Base-by-base conservation (phyloP, 139 green algal genomes). In the Tetratostichococcus sp. region DNA sequence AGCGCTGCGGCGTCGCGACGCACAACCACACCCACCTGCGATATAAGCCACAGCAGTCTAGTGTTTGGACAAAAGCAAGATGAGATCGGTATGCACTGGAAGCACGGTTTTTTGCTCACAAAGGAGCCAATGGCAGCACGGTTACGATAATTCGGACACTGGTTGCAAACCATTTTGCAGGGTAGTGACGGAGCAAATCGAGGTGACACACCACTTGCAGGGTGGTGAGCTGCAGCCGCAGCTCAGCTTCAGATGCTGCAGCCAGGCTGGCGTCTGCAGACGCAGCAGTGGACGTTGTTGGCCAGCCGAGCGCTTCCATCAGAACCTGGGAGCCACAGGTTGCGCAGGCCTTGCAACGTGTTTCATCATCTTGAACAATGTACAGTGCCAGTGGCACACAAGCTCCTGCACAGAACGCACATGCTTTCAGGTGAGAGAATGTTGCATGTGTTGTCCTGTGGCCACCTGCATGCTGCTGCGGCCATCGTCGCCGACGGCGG, bases 151-250 rank as follows among this genome's bases (percentile, higher is more conserved):
- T n/a, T n/a, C n/a, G n/a, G n/a, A n/a, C n/a, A n/a, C n/a, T n/a
- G n/a, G n/a, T n/a, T n/a, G n/a, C n/a, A n/a, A n/a, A n/a, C n/a
- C n/a, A n/a, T n/a, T n/a, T n/a, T n/a, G n/a, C n/a, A 50, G 6
- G 39, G 39, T 50, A 11, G 39, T 11, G 39, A 21, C 39, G 11
- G 11, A 21, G 66, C 28, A 70, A 70, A 31, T 30, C 4, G 11
- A 66, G 30, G 11, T 0, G 2, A 58, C 78, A 39, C 25, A 83
- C 73, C 73, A 83, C 74, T 32, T 76, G 74, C 30, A 87, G 43
- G 22, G 71, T 75, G 17, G 79, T 35, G 59, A 85, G 65, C 65
- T 87, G 82, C 32, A 74, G 23, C 26, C 31, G 43, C 16, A 87
- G 67, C 74, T 87, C 82, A 2, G 65, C 70, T 0, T 65, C 35